Evolutionary conservation across 2,329 filamentous ascomycete species (phyloP).

Genomic region (Fusarium staphyleae): DNA sequence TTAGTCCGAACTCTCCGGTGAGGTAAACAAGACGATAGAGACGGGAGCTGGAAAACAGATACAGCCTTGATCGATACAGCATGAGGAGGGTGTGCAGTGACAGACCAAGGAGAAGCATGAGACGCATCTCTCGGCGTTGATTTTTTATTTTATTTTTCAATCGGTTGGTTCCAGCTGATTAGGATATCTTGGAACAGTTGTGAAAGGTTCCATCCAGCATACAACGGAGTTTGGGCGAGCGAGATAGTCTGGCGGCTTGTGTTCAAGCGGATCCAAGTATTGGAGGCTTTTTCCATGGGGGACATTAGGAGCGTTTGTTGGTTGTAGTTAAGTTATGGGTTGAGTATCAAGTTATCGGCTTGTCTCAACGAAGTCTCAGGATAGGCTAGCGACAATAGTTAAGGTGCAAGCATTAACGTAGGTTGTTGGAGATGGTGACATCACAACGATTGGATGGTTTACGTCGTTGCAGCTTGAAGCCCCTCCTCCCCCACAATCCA

Average conservation of each 20-base stretch:
- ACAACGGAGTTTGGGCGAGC: conserved; percentile 24
- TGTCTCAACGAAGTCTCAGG: not conserved
- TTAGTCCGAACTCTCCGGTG: conserved; percentile 42
- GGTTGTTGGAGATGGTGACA: not conserved
- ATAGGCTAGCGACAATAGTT: not conserved
- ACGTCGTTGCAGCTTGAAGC: conserved; percentile 11
- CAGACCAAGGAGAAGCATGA: not conserved
- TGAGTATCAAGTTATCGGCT: not conserved
- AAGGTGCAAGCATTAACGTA: too few relatives aligned
- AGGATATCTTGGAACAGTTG: not conserved
- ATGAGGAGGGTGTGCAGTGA: not conserved
- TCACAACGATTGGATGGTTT: conserved; percentile 14
- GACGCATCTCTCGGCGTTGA: not conserved
- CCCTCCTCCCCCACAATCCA: conserved; percentile 27
- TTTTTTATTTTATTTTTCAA: not conserved
- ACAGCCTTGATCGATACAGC: conserved; percentile 14
- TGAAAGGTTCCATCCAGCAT: conserved; percentile 13
- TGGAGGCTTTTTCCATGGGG: not conserved
- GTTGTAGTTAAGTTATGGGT: too few relatives aligned
- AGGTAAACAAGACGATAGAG: conserved; percentile 23
- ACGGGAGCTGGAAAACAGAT: conserved; percentile 26
- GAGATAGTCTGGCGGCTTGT: not conserved
- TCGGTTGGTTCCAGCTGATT: conserved; percentile 1
- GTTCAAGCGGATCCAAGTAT: conserved; percentile 4
- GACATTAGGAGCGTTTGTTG: conserved; percentile 14